Evolutionary conservation across 768 basidiomycete genomes (phyloP), one percentile per base, ranked within the genome.

Genomic region (Boletus reticulatus): DNA sequence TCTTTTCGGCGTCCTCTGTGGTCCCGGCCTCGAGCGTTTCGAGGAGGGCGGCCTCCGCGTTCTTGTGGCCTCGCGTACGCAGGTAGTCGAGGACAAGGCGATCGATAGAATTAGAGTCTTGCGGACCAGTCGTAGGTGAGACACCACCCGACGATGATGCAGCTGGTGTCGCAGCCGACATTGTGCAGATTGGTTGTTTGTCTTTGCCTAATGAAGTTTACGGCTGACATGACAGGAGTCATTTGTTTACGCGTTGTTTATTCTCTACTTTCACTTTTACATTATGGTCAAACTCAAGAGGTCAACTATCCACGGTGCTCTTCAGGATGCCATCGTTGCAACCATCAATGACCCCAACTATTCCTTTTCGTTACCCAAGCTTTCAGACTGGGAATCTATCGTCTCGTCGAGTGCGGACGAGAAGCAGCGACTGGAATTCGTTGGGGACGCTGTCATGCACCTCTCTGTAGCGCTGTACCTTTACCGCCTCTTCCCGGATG

Each of bases 71-170:
- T 44, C 79, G 67, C 22, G 72, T 32, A 37, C 77, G 78, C 48
- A 81, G 72, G 59, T 82, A 81, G n/a, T 80, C 78, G 34, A 81
- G 56, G 22, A 81, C 74, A 2, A 78, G 62, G 17, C 72, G 73
- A 50, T 81, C 78, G 7, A 70, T 62, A 4, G 66, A 61, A n/a
- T 48, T 62, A n/a, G 63, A 39, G 44, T 73, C 70, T 45, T 72
- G 73, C 13, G 69, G 50, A 24, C 51, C 56, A 9, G 65, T 67
- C 9, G 69, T 63, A 19, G 73, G 72, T 10, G 71, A 73, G 46
- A 68, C 60, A 45, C 61, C 67, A 31, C 64, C 67, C 22, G 72
- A 73, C 7, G 72, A 73, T n/a, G 65, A 72, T 53, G 72, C 49
- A 37, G 70, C 72, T 38, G 72, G 73, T 17, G 73, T 73, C 10